Percentiles rank a stretch among this genome's conserved stretches.
Conservation (phyloP, 2,329 filamentous ascomycete genomes). For the Harringtonia aguacate region DNA sequence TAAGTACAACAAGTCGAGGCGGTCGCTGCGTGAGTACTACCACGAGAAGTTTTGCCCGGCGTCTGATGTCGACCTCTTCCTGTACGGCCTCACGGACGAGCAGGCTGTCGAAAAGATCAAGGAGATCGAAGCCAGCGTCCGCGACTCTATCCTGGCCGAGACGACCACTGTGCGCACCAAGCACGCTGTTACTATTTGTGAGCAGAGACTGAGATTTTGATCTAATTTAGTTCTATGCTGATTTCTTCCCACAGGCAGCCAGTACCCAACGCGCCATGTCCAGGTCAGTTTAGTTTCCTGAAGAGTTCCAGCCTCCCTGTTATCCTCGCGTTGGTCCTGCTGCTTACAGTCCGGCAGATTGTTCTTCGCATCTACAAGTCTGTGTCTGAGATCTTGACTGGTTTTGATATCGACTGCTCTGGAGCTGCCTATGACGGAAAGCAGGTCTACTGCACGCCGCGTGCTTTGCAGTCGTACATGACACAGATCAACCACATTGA, state of each 20-base stretch:
- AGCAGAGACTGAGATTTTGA: conserved; percentile 2
- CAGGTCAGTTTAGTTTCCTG: conserved; percentile 29
- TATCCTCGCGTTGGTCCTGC: background rate
- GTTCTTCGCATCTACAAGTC: conserved; percentile 79
- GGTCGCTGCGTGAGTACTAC: conserved; percentile 60
- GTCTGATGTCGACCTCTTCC: conserved; percentile 78
- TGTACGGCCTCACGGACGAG: conserved; percentile 69
- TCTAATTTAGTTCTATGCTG: background rate
- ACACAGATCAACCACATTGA: conserved; percentile 77
- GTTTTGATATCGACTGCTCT: conserved; percentile 80
- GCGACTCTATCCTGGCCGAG: conserved; percentile 70
- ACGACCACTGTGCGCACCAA: conserved; percentile 78
- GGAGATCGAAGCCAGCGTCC: conserved; percentile 64
- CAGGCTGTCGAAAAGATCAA: conserved; percentile 76
- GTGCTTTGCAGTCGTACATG: conserved; percentile 67
- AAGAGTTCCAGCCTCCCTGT: background rate
- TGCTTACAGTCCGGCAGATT: conserved; percentile 38
- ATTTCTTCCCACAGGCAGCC: conserved; percentile 39
- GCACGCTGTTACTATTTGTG: conserved; percentile 72
- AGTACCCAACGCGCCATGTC: conserved; percentile 74
- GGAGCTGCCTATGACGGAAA: conserved; percentile 71
- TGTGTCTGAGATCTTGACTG: conserved; percentile 72
- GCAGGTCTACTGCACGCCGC: conserved; percentile 69
- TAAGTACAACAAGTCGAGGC: conserved; percentile 50
- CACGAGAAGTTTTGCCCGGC: conserved; percentile 73